Evolutionary conservation across 169 alveolate genomes (phyloP).

Genomic region (Babesia sp.): DNA sequence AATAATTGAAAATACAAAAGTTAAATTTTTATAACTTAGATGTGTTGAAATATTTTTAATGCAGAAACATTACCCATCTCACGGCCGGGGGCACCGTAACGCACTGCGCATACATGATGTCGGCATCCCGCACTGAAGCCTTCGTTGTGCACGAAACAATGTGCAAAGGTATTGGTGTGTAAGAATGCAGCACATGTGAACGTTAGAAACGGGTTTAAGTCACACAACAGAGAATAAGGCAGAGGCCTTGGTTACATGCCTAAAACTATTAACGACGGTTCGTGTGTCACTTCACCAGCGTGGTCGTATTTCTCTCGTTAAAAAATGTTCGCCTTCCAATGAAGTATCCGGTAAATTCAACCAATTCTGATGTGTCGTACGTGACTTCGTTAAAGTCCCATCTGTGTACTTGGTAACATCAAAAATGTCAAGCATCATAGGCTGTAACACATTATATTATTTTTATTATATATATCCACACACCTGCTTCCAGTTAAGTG

Average conservation of each 20-base stretch:
- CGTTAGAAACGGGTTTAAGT: no score
- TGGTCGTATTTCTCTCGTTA: conserved; percentile 56
- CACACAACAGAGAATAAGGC: no score
- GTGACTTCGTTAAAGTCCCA: conserved; percentile 64
- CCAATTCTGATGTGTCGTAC: conserved; percentile 77
- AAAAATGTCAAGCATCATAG: conserved; percentile 66
- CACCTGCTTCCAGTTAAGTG: conserved; percentile 71
- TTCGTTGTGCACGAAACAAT: neutral
- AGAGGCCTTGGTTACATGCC: no score
- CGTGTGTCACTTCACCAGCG: conserved; percentile 56
- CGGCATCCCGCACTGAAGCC: neutral
- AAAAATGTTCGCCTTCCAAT: conserved; percentile 73
- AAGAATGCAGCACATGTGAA: neutral
- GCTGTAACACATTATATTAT: conserved; percentile 19
- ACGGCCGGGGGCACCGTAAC: conserved; percentile 32
- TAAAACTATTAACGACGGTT: no score
- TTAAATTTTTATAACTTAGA: neutral
- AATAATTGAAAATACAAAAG: neutral
- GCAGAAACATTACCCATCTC: neutral
- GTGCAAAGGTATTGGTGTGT: no score
- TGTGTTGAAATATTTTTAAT: neutral
- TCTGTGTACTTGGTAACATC: conserved; percentile 60
- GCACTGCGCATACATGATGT: conserved; percentile 38
- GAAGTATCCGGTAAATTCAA: conserved; percentile 75
- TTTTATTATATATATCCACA: conserved; percentile 5